Evolutionary conservation across 352 stramenopile species (phyloP).

Genomic region (Plasmopara viticola): DNA sequence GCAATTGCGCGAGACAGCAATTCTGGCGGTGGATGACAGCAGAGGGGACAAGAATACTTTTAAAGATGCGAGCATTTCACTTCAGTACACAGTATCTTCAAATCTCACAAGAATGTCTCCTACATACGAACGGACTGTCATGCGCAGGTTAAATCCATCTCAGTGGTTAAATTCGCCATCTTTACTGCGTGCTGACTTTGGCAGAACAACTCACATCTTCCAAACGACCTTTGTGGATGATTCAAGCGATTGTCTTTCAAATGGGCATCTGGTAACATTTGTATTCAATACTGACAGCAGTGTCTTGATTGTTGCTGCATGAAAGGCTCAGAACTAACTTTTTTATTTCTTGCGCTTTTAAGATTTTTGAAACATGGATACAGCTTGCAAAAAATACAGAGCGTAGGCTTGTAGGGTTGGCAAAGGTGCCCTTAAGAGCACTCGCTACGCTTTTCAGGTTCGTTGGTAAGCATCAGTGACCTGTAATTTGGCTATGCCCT

Average conservation of each 20-base stretch:
- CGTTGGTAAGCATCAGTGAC: not conserved
- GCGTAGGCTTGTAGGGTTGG: conserved; percentile 26
- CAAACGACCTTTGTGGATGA: conserved; percentile 19
- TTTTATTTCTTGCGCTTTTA: not conserved
- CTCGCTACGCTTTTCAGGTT: conserved; percentile 28
- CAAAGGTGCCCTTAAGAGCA: conserved; percentile 23
- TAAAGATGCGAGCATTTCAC: conserved; percentile 7
- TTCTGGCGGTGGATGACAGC: not conserved
- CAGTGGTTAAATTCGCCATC: conserved; percentile 2
- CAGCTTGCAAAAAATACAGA: conserved; percentile 9
- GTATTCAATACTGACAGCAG: not conserved
- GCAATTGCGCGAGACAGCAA: not conserved
- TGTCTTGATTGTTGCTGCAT: not conserved
- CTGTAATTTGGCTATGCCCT: not conserved
- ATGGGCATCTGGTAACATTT: conserved; percentile 27
- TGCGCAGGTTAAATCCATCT: conserved; percentile 19
- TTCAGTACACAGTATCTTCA: conserved; percentile 24
- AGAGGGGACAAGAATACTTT: not conserved
- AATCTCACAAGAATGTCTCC: conserved; percentile 14
- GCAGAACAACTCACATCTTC: conserved; percentile 26
- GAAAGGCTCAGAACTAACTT: not conserved
- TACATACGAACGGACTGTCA: conserved; percentile 23
- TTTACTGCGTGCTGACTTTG: conserved; percentile 11
- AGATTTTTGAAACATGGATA: conserved; percentile 44
- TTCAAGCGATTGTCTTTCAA: conserved; percentile 15